Percentiles rank a stretch among this genome's conserved stretches.
These are phyloP conservation scores for Pestalotiopsis sp. DNA, from an alignment of 2,329 filamentous ascomycete species.

Conservation along the genomic window DNA sequence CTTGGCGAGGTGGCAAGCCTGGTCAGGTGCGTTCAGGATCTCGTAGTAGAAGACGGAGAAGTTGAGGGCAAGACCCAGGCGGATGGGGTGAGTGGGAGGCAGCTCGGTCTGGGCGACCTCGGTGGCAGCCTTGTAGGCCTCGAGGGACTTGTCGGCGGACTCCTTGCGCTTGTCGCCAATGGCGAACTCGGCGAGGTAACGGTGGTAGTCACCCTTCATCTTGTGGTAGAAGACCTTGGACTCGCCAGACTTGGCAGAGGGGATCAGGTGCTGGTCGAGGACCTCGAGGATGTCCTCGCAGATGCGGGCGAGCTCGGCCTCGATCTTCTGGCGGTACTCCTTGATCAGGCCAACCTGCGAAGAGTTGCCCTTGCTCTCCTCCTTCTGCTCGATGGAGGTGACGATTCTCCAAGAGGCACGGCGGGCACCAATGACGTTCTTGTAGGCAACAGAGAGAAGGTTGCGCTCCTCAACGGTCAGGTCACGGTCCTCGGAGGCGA, in stretches of 20 bases:
- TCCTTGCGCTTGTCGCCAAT: constrained; percentile 93
- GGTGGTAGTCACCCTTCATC: constrained; percentile 99
- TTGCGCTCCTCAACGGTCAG: constrained; percentile 95
- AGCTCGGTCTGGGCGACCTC: constrained; percentile 89
- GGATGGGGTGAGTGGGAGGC: constrained; percentile 89
- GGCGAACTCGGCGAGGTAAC: constrained; percentile 97
- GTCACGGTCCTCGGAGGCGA: constrained; percentile 84
- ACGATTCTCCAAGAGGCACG: constrained; percentile 98
- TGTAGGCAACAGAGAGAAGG: constrained; percentile 96
- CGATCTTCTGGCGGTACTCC: constrained; percentile 98
- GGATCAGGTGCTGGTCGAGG: constrained; percentile 91
- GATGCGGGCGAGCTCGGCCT: constrained; percentile 94
- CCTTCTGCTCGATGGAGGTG: constrained; percentile 98
- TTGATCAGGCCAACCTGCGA: constrained; percentile 89
- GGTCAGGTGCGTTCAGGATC: constrained; percentile 97
- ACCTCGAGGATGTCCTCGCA: constrained; percentile 97
- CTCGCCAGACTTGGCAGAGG: constrained; percentile 91
- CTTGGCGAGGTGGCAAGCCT: constrained; percentile 97
- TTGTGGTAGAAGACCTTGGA: constrained; percentile 99
- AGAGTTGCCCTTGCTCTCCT: constrained; percentile 98
- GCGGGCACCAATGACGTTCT: constrained; percentile 96
- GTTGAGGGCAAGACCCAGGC: constrained; percentile 89
- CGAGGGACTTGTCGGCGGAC: constrained; percentile 90
- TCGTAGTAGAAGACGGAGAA: constrained; percentile 99
- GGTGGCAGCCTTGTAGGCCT: constrained; percentile 95